Percentiles rank a stretch among this genome's conserved stretches.
phyloP scores from a whole-genome alignment of 805 yeast species.

The Wickerhamomyces pijperi region DNA sequence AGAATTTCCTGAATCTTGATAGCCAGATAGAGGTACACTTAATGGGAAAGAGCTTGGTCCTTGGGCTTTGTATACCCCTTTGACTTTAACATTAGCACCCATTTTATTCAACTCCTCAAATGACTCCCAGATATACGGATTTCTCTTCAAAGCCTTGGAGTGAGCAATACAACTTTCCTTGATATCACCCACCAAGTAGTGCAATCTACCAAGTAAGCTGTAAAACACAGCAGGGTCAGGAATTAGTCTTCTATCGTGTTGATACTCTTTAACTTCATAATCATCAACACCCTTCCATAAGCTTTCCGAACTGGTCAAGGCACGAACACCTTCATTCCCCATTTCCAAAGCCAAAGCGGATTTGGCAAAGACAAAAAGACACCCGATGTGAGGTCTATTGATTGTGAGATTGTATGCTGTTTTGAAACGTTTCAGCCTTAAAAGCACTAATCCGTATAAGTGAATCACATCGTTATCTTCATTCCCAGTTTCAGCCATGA shows the following conservation, averaged over 20 bases:
- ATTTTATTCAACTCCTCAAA: slow-evolving; percentile 61
- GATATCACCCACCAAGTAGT: slow-evolving; percentile 43
- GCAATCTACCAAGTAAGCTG: slow-evolving; percentile 60
- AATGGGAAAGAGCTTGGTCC: not conserved
- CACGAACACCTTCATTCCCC: slow-evolving; percentile 52
- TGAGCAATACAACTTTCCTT: slow-evolving; percentile 58
- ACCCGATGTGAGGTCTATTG: slow-evolving; percentile 51
- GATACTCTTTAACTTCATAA: slow-evolving; percentile 22
- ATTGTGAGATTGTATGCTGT: slow-evolving; percentile 46
- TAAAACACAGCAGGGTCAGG: slow-evolving; percentile 70
- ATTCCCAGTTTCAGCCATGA: slow-evolving; percentile 43
- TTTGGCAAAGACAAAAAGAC: slow-evolving; percentile 64
- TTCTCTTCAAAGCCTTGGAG: slow-evolving; percentile 54
- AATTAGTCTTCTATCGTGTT: slow-evolving; percentile 20
- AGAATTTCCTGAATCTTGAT: slow-evolving; percentile 2
- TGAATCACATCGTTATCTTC: slow-evolving; percentile 49
- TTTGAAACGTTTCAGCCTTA: slow-evolving; percentile 45
- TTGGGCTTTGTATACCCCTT: slow-evolving; percentile 32
- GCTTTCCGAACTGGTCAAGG: slow-evolving; percentile 27
- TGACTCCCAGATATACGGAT: slow-evolving; percentile 84
- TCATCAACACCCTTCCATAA: slow-evolving; percentile 22
- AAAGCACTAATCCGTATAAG: slow-evolving; percentile 58
- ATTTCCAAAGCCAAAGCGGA: slow-evolving; percentile 46
- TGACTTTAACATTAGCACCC: slow-evolving; percentile 60
- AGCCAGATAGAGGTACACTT: not conserved